phyloP scores from a whole-genome alignment of 1,284 basidiomycete genomes.

The Ganoderma boninense region DNA sequence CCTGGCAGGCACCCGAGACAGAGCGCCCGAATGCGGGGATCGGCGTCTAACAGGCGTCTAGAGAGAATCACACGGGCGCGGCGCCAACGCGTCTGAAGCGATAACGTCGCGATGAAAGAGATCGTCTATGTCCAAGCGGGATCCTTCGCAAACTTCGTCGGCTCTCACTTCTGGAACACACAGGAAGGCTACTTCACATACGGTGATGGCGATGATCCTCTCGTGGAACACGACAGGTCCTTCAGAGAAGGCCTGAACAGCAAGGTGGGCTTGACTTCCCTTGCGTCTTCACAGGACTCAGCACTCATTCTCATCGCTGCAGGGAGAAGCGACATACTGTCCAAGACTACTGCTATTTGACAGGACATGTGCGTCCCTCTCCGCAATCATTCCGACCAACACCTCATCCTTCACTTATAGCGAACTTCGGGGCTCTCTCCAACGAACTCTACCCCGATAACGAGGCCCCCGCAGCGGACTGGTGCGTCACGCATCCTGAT shows the following conservation, averaged over 20 bases:
- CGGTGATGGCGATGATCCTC: slow-evolving; percentile 52
- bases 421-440: slow-evolving; percentile 69
- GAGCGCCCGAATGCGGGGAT: slow-evolving; percentile 13
- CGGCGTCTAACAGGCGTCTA: slow-evolving; percentile 6
- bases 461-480: slow-evolving; percentile 36
- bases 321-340: slow-evolving; percentile 67
- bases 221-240: slow-evolving; percentile 63
- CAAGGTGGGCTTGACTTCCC: slow-evolving; percentile 41
- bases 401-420: slow-evolving; percentile 44
- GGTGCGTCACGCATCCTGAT: slow-evolving; percentile 33
- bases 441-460: slow-evolving; percentile 49
- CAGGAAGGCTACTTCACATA: slow-evolving; percentile 75
- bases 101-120: slow-evolving; percentile 63
- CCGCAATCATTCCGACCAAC: not conserved
- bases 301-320: not conserved
- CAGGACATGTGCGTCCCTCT: slow-evolving; percentile 58
- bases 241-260: slow-evolving; percentile 66
- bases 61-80: slow-evolving; percentile 21
- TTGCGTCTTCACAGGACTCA: not conserved
- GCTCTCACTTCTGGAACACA: slow-evolving; percentile 84
- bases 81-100: not conserved
- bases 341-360: slow-evolving; percentile 75
- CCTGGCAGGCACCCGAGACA: too few relatives aligned
- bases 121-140: slow-evolving; percentile 83
- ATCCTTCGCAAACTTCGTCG: slow-evolving; percentile 68